These are phyloP conservation scores for Pichia californica DNA, from an alignment of 805 yeast species.

Conservation along the genomic window DNA sequence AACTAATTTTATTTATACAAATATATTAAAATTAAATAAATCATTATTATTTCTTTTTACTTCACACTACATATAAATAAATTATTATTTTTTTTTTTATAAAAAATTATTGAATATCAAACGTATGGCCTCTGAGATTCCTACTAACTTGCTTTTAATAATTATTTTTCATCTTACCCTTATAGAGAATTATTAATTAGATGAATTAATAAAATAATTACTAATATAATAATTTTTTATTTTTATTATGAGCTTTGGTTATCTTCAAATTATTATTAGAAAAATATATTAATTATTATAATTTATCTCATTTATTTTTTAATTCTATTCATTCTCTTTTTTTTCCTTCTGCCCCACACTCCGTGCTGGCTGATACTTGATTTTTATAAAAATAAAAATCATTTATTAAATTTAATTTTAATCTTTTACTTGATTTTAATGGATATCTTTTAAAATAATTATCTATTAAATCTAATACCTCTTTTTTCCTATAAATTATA, in stretches of 20 bases:
- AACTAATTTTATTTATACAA: too few relatives aligned
- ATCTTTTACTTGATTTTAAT: neutral
- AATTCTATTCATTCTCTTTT: too few relatives aligned
- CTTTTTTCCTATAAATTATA: slow-evolving; percentile 1
- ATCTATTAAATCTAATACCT: neutral
- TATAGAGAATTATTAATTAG: too few relatives aligned
- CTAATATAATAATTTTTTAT: too few relatives aligned
- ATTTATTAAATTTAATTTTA: neutral
- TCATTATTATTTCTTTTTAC: too few relatives aligned
- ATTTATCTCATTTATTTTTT: too few relatives aligned
- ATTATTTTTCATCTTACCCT: too few relatives aligned
- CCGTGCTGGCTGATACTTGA: too few relatives aligned
- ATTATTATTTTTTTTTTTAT: neutral
- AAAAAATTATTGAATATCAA: neutral
- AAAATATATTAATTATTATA: too few relatives aligned
- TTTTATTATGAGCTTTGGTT: slow-evolving; percentile 1
- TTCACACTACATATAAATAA: too few relatives aligned
- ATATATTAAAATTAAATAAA: neutral
- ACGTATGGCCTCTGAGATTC: slow-evolving; percentile 3
- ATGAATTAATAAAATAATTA: too few relatives aligned
- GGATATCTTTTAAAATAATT: slow-evolving; percentile 1
- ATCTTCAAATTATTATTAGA: neutral
- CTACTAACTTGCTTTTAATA: neutral
- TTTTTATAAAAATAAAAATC: slow-evolving; percentile 1
- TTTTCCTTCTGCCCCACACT: too few relatives aligned